Base-by-base conservation (phyloP, 305 asterid species). In the Lippia alba region DNA sequence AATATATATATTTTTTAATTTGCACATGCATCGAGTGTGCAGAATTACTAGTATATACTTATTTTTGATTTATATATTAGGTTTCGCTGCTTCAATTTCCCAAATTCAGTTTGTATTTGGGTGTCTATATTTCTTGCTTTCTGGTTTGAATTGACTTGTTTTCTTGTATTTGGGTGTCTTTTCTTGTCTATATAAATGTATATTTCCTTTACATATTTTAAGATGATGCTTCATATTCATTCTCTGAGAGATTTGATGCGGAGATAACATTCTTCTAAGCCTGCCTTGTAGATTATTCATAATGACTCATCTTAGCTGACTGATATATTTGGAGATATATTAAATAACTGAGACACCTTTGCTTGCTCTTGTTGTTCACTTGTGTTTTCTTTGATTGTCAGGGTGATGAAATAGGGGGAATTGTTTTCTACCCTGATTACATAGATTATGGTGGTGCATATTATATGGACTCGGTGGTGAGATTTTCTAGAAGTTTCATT, bases 341-440 rank as follows among this genome's bases (percentile, higher is more conserved):
- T 44, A 3, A 33, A 40, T 67, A 50, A 58, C 57, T 53, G 40
- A 51, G 71, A 66, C 76, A 70, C 64, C 59, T 20, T 56, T 70
- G 80, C 74, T 34, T 58, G 50, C 45, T 54, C 61, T 62, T 53
- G 64, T 59, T 73, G 36, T 68, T 61, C 30, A 58, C 55, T 70
- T 71, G 34, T 64, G 61, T 48, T 79, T 66, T 48, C 78, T 73
- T 66, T 41, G 54, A 69, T 78, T 86, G 81, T 76, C 92, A 91
- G 97, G 89, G 49, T 67, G 81, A 76, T 51, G 86, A 80, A 71
- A 69, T 64, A 61, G 80, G 33, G 57, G 83, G 72, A 66, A 69
- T 91, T 62, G 66, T 67, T 66, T 78, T 94, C 82, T 41, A 58
- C 67, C 81, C 91, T 17, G 97, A 94, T 81, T 86, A 79, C 75